Evolutionary conservation across 1,284 basidiomycete species (phyloP).

Genomic region (Ceratobasidium sp.): DNA sequence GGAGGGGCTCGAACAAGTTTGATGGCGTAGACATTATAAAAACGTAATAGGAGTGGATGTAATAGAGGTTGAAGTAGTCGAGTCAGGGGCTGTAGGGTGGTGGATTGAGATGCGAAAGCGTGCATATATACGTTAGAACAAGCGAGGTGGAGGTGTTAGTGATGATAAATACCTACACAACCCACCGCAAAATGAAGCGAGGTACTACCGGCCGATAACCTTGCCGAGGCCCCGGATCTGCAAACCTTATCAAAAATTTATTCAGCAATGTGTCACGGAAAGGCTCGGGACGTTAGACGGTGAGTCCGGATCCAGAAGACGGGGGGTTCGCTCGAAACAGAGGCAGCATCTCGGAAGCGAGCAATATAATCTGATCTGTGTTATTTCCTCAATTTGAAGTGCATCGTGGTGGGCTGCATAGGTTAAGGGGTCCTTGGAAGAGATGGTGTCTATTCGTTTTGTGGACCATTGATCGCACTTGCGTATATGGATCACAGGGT

Average conservation of each 20-base stretch:
- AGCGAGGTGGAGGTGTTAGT: background rate
- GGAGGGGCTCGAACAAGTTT: constrained; percentile 62
- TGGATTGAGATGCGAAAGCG: background rate
- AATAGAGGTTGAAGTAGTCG: constrained; percentile 61
- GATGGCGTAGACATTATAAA: constrained; percentile 1
- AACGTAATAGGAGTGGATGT: constrained; percentile 52
- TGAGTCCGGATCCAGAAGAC: background rate
- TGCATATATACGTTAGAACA: background rate
- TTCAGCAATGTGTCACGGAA: background rate
- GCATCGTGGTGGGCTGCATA: too few relatives aligned
- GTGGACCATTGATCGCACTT: too few relatives aligned
- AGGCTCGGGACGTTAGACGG: background rate
- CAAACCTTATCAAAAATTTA: background rate
- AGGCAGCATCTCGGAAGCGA: background rate
- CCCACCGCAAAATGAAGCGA: background rate
- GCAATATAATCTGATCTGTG: too few relatives aligned
- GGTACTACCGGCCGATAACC: background rate
- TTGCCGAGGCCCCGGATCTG: background rate
- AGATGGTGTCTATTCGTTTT: too few relatives aligned
- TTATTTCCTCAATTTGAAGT: too few relatives aligned
- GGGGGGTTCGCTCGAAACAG: background rate
- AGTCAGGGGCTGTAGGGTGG: background rate
- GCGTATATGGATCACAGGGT: too few relatives aligned
- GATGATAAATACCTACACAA: background rate
- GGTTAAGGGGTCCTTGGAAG: too few relatives aligned